These are phyloP conservation scores for Iris pallida DNA, from an alignment of 116 monocot species.

Conservation along the genomic window DNA sequence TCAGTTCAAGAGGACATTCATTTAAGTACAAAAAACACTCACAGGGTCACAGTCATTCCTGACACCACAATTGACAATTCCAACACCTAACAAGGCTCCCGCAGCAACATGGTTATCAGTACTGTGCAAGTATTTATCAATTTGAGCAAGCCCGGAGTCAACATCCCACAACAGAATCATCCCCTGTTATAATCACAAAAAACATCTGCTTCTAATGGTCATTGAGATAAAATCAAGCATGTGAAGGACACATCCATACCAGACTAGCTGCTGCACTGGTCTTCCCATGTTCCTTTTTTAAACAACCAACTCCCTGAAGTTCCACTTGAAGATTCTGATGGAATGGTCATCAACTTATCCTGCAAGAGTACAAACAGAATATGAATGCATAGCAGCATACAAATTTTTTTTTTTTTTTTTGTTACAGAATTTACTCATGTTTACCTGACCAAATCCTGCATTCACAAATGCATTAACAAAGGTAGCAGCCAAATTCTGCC, in stretches of 20 bases:
- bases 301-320: constrained; percentile 77
- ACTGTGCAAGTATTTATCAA: constrained; percentile 92
- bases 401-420: no score
- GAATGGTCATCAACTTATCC: constrained; percentile 94
- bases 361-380: constrained; percentile 24
- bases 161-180: constrained; percentile 99
- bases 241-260: constrained; percentile 34
- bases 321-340: constrained; percentile 74
- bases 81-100: constrained; percentile 93
- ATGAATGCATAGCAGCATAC: not conserved
- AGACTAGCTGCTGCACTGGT: constrained; percentile 97
- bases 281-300: constrained; percentile 98
- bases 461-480: constrained; percentile 99
- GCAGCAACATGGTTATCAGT: constrained; percentile 89
- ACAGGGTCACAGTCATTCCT: constrained; percentile 98
- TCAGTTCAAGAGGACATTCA: no score
- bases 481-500: constrained; percentile 96
- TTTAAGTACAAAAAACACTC: constrained; percentile 14
- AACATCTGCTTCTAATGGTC: constrained; percentile 2
- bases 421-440: not conserved
- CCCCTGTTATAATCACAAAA: constrained; percentile 44
- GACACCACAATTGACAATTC: constrained; percentile 90
- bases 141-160: constrained; percentile 87
- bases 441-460: constrained; percentile 98
- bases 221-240: not conserved